Conservation (phyloP, 805 yeast genomes). For the Candida peoriensis region DNA sequence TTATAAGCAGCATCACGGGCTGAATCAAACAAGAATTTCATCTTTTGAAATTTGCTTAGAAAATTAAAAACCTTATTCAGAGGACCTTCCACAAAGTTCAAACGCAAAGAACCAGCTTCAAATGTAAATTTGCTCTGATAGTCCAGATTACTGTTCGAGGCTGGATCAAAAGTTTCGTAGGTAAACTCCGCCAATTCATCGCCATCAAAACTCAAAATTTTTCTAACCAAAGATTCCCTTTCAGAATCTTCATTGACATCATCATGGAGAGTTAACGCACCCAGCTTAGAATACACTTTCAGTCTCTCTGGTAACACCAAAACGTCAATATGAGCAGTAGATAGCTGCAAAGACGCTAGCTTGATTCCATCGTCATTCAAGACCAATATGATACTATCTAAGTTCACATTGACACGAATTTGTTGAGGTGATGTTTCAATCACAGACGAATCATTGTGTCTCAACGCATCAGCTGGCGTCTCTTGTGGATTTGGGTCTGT, state of each 20-base stretch:
- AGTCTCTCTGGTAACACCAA: conserved; percentile 70
- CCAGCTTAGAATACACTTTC: conserved; percentile 67
- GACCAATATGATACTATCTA: conserved; percentile 70
- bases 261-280: conserved; percentile 74
- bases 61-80: conserved; percentile 61
- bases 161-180: conserved; percentile 75
- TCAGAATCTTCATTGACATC: conserved; percentile 64
- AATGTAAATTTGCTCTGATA: conserved; percentile 56
- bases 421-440: conserved; percentile 64
- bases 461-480: conserved; percentile 63
- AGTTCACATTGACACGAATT: conserved; percentile 59
- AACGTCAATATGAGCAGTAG: conserved; percentile 65
- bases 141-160: conserved; percentile 37
- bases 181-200: conserved; percentile 73
- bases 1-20: conserved; percentile 86
- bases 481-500: conserved; percentile 73
- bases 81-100: conserved; percentile 81
- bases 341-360: conserved; percentile 71
- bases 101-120: conserved; percentile 67
- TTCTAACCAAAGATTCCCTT: conserved; percentile 52
- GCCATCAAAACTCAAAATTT: conserved; percentile 75
- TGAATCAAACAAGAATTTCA: conserved; percentile 85
- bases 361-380: conserved; percentile 80
- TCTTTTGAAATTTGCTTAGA: conserved; percentile 67
- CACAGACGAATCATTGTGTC: conserved; percentile 59